These are phyloP conservation scores for Andrographis paniculata DNA, from an alignment of 305 asterid genomes.

Conservation along the genomic window DNA sequence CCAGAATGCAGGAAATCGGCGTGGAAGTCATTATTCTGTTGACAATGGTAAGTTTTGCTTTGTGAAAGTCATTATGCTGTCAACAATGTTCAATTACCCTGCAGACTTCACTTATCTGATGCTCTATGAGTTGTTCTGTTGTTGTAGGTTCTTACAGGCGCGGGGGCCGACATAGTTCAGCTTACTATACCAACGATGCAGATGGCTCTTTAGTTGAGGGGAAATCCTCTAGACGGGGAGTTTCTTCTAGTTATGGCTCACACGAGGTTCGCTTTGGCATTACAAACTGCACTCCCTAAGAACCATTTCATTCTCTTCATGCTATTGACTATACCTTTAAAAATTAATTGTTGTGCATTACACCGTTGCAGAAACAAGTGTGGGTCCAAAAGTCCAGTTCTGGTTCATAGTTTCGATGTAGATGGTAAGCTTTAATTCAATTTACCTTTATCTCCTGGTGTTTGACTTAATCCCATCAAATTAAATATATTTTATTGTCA, in stretches of 20 bases:
- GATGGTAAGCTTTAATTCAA: slow-evolving; percentile 24
- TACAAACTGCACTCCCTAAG: slow-evolving; percentile 6
- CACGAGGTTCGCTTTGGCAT: slow-evolving; percentile 29
- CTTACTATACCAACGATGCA: slow-evolving; percentile 34
- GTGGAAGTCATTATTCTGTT: slow-evolving; percentile 32
- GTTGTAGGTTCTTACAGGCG: slow-evolving; percentile 54
- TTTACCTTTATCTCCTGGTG: slow-evolving; percentile 1
- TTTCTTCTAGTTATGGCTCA: slow-evolving; percentile 38
- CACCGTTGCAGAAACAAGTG: slow-evolving; percentile 46
- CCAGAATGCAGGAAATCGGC: slow-evolving; percentile 10
- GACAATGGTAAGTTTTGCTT: slow-evolving; percentile 39
- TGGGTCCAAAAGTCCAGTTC: slow-evolving; percentile 65
- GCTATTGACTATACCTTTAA: background rate
- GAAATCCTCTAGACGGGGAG: slow-evolving; percentile 36
- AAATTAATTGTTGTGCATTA: slow-evolving; percentile 8
- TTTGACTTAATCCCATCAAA: too few species aligned
- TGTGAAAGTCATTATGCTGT: slow-evolving; percentile 1
- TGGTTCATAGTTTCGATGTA: slow-evolving; percentile 23
- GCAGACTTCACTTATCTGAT: slow-evolving; percentile 4
- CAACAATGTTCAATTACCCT: background rate
- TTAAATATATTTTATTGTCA: too few species aligned
- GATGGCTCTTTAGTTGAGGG: slow-evolving; percentile 49
- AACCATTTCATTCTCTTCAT: slow-evolving; percentile 7
- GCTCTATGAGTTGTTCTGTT: slow-evolving; percentile 10
- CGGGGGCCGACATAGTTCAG: slow-evolving; percentile 55